Base-by-base conservation (phyloP, 1,139 yeast species). In the Kodamaea suecica region DNA sequence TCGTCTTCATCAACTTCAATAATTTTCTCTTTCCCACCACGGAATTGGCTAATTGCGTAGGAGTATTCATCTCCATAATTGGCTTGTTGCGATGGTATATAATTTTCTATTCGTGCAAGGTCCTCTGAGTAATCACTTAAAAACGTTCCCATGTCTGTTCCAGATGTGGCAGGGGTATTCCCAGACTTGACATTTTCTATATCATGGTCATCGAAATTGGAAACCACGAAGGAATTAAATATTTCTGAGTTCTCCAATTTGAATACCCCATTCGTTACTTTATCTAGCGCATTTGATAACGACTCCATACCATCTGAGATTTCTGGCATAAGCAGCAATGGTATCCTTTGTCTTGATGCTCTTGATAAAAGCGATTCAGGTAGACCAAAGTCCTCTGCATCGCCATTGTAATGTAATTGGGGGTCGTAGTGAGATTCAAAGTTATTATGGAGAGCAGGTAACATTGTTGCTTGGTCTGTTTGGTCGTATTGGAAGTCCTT, bases 231-330 rank as follows among this genome's bases (percentile, higher is more conserved):
- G 28, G 48, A 48, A 37, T 51, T 57, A 40, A 61, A 57, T 9
- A 63, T 48, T 29, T 51, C 65, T 0, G 63, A 58, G 34, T 57
- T 57, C 27, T 59, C 59, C 11, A 60, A 38, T 25, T 55, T 55
- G 36, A 62, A 50, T 4, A 49, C 51, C 2, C 64, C 64, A 24
- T 53, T 56, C 3, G 57, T 51, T 5, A 61, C 50, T 29, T 49
- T 53, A 25, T 57, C 65, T 20, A 63, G 42, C 1, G 63, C 63
- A 35, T 53, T 45, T 1, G 63, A 52, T 17, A 63, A 37, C 21
- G 49, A 47, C 31, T 58, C 63, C 13, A 63, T 53, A 0, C 68
- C 67, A 30, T 52, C 47, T 2, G 50, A 43, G 13, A 54, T 39
- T 2, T 42, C 52, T 9, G 53, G 50, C 8, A 46, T 37, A 5